Conservation (phyloP, 495 filamentous ascomycete genomes). For the Rostrohypoxylon terebratum region DNA sequence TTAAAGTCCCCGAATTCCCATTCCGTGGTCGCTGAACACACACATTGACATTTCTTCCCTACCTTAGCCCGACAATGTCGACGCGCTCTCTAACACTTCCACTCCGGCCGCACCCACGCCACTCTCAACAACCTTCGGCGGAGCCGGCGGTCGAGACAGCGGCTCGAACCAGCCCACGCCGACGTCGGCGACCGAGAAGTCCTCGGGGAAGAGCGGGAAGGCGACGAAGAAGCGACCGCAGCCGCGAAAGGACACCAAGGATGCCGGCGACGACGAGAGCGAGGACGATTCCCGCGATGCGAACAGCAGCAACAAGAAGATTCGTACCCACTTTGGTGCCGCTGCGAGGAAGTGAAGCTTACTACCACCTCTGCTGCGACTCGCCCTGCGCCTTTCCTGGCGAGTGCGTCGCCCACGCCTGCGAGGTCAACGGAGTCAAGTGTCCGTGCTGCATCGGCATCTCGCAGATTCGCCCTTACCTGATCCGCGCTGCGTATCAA, state of each 20-base stretch:
- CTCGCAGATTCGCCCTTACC: no score
- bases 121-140: slow-evolving; percentile 58
- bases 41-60: slow-evolving; percentile 28
- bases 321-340: slow-evolving; percentile 63
- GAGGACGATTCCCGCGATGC: slow-evolving; percentile 60
- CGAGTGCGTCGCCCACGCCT: neutral
- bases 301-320: slow-evolving; percentile 61
- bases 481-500: no score
- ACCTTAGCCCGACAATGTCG: slow-evolving; percentile 55
- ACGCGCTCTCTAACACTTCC: slow-evolving; percentile 51
- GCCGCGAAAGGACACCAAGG: slow-evolving; percentile 54
- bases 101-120: slow-evolving; percentile 63
- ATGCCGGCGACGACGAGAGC: slow-evolving; percentile 61
- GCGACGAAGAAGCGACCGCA: slow-evolving; percentile 48
- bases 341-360: slow-evolving; percentile 56
- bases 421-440: neutral
- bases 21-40: neutral
- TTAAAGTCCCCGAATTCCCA: neutral
- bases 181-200: slow-evolving; percentile 56
- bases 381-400: neutral
- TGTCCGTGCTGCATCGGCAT: neutral
- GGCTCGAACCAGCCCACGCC: slow-evolving; percentile 60
- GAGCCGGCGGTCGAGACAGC: slow-evolving; percentile 47
- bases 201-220: slow-evolving; percentile 40
- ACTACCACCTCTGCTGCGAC: neutral